These are phyloP conservation scores for Xerocomellus amylosporus DNA, from an alignment of 768 basidiomycete genomes.

Conservation along the genomic window DNA sequence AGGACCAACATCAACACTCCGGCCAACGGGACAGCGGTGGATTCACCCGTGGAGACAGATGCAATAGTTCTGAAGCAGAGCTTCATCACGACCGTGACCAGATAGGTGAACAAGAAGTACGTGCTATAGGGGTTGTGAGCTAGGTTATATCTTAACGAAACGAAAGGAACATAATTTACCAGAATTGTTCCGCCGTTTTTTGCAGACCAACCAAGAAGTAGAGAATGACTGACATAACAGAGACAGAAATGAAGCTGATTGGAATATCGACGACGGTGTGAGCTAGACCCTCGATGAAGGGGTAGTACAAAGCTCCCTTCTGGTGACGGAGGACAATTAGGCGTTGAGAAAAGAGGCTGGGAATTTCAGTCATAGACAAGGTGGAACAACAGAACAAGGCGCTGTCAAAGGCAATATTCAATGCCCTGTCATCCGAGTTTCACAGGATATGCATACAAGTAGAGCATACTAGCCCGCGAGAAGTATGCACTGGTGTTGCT, in stretches of 20 bases:
- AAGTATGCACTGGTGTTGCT: slow-evolving; percentile 32
- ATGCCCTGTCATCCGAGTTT: not conserved
- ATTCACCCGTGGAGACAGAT: slow-evolving; percentile 49
- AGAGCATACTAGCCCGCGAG: slow-evolving; percentile 74
- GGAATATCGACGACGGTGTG: slow-evolving; percentile 46
- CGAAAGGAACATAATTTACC: slow-evolving; percentile 6
- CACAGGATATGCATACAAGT: slow-evolving; percentile 50
- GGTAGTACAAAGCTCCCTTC: slow-evolving; percentile 47
- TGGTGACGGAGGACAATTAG: slow-evolving; percentile 42
- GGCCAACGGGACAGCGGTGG: slow-evolving; percentile 43
- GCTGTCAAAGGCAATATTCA: slow-evolving; percentile 32
- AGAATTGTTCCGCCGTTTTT: slow-evolving; percentile 15
- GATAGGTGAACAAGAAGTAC: slow-evolving; percentile 51
- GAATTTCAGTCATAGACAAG: slow-evolving; percentile 54
- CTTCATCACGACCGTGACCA: slow-evolving; percentile 63
- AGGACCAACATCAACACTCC: slow-evolving; percentile 37
- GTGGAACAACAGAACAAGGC: slow-evolving; percentile 50
- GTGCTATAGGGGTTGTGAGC: slow-evolving; percentile 46
- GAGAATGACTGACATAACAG: slow-evolving; percentile 8
- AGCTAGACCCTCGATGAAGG: slow-evolving; percentile 45
- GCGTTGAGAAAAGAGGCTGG: slow-evolving; percentile 43
- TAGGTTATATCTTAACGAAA: slow-evolving; percentile 10
- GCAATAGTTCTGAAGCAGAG: slow-evolving; percentile 69
- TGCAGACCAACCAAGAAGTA: slow-evolving; percentile 25
- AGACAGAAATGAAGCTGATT: slow-evolving; percentile 29